Evolutionary conservation across 768 basidiomycete species (phyloP), one percentile per base, ranked within the genome.

Genomic region (Neoboletus subvelutipes): DNA sequence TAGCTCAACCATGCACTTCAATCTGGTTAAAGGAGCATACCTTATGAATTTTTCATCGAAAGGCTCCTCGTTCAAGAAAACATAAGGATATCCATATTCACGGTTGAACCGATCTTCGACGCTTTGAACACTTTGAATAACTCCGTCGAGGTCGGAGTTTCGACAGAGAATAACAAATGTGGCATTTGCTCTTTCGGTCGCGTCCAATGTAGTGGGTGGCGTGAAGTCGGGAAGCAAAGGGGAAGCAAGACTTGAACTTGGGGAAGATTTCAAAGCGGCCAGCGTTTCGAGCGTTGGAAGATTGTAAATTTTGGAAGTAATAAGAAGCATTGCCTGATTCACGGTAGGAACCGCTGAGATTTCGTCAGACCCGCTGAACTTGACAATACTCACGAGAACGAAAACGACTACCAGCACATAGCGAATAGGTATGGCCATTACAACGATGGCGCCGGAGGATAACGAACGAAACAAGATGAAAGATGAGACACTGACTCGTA

Each of bases 41-140:
- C 66, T 67, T 65, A 76, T 80, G 73, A 87, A 86, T 5, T 78
- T 71, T 1, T 79, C 77, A 22, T 72, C 70, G 56, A 87, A 87
- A 3, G 77, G 75, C 45, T 79, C 82, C 18, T 89, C 86, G 62
- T 87, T 87, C 55, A 88, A 67, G 64, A 88, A 84, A 10, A 85
- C 80, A 67, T 82, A 87, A 1, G 84, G 83, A 60, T 88, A 88
- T 49, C 76, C 69, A 57, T 73, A 79, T 50, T 76, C 75, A 28
- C 75, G 70, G 64, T 88, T 88, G 70, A 87, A 88, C 9, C 80
- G 70, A 54, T 81, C 78, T 63, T 88, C 87, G 57, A 85, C 64
- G 56, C 79, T 76, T 57, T 77, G 77, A 60, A 87, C 78, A 29
- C 79, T 81, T 18, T 71, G 71, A 29, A 82, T 66, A 4, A 82